These are phyloP conservation scores for Ailanthus altissimus DNA, from an alignment of 345 rosid genomes.

Conservation along the genomic window DNA sequence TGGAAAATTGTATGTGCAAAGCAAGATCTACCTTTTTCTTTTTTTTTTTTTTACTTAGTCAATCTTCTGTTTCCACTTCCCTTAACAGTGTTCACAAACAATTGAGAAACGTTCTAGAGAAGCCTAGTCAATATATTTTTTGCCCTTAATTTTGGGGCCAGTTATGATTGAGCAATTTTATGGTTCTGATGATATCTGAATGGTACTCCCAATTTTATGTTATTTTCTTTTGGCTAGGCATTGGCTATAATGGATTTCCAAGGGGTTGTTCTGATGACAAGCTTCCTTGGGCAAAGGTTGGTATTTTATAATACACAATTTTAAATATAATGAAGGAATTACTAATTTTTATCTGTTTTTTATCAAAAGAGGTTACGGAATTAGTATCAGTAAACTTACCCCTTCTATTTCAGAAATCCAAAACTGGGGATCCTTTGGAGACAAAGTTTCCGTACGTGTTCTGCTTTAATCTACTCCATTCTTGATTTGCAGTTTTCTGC, in stretches of 20 bases:
- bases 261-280: slow-evolving; percentile 97
- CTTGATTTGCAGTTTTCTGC: slow-evolving; percentile 9
- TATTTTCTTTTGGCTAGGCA: slow-evolving; percentile 48
- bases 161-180: not conserved
- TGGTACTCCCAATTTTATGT: not conserved
- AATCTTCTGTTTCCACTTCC: not conserved
- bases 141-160: not conserved
- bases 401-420: slow-evolving; percentile 65
- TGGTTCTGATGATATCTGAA: not conserved
- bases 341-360: not conserved
- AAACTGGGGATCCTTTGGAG: slow-evolving; percentile 70
- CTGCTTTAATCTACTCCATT: not conserved
- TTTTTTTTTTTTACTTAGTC: not conserved
- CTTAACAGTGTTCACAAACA: not conserved
- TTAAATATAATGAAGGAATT: slow-evolving; percentile 1
- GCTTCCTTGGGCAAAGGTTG: slow-evolving; percentile 99
- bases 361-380: slow-evolving; percentile 5
- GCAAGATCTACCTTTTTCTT: not conserved
- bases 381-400: slow-evolving; percentile 1
- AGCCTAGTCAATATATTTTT: not conserved
- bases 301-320: slow-evolving; percentile 14
- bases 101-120: not conserved
- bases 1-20: not conserved
- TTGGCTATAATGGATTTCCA: slow-evolving; percentile 98
- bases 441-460: slow-evolving; percentile 86